Conservation (phyloP, 1,139 yeast genomes). For the Yamadazyma friedrichii region DNA sequence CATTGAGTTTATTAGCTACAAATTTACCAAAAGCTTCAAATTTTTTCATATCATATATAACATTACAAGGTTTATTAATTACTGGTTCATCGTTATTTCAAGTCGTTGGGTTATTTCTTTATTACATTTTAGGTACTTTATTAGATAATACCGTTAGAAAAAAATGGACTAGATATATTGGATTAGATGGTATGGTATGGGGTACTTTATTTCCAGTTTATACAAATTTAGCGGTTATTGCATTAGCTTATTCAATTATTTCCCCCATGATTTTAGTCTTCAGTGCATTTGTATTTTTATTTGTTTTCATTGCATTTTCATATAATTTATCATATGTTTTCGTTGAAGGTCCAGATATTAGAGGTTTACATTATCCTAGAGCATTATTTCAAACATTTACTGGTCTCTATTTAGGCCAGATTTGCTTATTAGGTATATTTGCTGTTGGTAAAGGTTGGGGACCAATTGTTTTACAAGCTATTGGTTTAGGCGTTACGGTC, state of each 20-base stretch:
- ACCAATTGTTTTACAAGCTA: conserved; percentile 74
- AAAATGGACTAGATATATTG: conserved; percentile 72
- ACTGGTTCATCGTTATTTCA: conserved; percentile 82
- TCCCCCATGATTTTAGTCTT: conserved; percentile 74
- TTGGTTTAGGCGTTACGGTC: conserved; percentile 62
- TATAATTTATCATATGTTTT: conserved; percentile 77
- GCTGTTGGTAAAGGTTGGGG: conserved; percentile 96
- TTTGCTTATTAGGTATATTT: conserved; percentile 81
- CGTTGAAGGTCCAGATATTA: conserved; percentile 59
- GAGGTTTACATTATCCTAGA: conserved; percentile 85
- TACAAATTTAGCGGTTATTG: conserved; percentile 78
- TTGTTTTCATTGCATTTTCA: conserved; percentile 75
- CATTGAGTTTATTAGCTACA: conserved; percentile 66
- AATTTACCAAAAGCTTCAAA: conserved; percentile 89
- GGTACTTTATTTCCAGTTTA: conserved; percentile 87
- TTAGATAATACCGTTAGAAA: conserved; percentile 85
- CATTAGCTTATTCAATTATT: conserved; percentile 76
- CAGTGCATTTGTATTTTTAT: conserved; percentile 62
- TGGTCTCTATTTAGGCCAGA: conserved; percentile 84
- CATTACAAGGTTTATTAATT: conserved; percentile 80
- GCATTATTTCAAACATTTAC: conserved; percentile 87
- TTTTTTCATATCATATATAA: conserved; percentile 70
- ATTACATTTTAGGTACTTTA: conserved; percentile 63
- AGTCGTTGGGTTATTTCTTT: conserved; percentile 67
- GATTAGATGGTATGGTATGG: conserved; percentile 68